Evolutionary conservation across 2,329 filamentous ascomycete genomes (phyloP), one percentile per base, ranked within the genome.

Genomic region (Nemania serpens): DNA sequence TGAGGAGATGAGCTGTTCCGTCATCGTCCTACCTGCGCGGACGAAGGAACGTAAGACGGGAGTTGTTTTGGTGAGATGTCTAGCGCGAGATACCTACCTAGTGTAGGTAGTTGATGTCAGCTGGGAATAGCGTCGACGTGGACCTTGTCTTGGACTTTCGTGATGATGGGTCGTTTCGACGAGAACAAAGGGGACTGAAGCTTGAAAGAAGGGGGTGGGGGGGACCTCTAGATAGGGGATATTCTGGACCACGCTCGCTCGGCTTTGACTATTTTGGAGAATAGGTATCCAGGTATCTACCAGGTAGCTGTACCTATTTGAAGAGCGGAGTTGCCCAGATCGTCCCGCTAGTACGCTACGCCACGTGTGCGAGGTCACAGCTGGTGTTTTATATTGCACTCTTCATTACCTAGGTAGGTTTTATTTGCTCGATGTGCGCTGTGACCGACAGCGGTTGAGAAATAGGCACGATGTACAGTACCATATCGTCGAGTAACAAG

Each of bases 351-450:
- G 53, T 3, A 42, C 33, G 46, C 36, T 46, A 53, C 42, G 61
- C 60, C 63, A 65, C 63, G 63, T 65, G 62, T 65, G 61, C 49
- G 50, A 59, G 49, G 47, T 46, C 46, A 22, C 34, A 55, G 25
- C 36, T 22, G 37, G 53, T 36, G 36, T 43, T 15, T 34, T 37
- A 33, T n/a, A 10, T n/a, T 22, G 37, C 6, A 37, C 15, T 33
- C 15, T 39, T 22, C 7, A 29, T 29, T 29, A 29, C 25, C 7
- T 29, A 7, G 3, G 25, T 29, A 29, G 25, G 25, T 29, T 4
- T 29, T 29, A 29, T 29, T 29, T 29, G 25, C 3, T 29, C 25
- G 25, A 29, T 29, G 42, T 50, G 45, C 39, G 9, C 48, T 48
- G 11, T 36, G 17, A 18, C 41, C n/a, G 39, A 18, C 22, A 48